phyloP scores from a whole-genome alignment of 257 asterid species.

The Solanum chilense region DNA sequence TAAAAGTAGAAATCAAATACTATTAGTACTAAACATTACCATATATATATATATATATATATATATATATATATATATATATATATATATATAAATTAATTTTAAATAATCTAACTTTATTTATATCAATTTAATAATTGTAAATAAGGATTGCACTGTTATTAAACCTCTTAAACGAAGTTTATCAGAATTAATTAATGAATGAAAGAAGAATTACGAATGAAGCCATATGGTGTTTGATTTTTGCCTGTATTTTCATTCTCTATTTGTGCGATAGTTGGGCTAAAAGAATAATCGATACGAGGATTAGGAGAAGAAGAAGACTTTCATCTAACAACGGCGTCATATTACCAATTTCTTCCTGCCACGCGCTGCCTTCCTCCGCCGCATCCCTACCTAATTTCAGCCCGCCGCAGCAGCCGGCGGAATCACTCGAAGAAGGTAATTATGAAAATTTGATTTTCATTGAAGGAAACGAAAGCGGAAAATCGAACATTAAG shows the following conservation, averaged over 20 bases:
- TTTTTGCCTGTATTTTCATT: neutral
- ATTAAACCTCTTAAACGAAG: neutral
- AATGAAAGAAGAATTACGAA: neutral
- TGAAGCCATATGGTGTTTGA: neutral
- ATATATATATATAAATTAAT: no score
- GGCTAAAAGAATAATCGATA: neutral
- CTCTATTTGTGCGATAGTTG: neutral
- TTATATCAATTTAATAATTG: neutral
- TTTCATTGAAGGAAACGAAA: neutral
- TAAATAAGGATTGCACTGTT: neutral
- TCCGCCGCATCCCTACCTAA: neutral
- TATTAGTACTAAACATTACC: neutral
- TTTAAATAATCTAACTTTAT: no score
- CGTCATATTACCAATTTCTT: neutral
- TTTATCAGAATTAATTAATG: neutral
- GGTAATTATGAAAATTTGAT: neutral
- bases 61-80: no score
- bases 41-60: no score
- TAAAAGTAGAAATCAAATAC: neutral
- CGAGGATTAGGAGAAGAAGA: neutral
- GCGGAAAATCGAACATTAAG: neutral
- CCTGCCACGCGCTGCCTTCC: neutral
- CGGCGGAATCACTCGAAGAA: neutral
- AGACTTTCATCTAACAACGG: neutral
- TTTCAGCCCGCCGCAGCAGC: neutral